Evolutionary conservation across 306 rosid species (phyloP).

Genomic region (Cucumis sativus): Cucumber_9930_V3 NC_026661.2:18808501-18809000

Average conservation of each 20-base stretch:
- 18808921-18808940: too few species aligned
- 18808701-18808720: conserved; percentile 21
- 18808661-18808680: conserved; percentile 14
- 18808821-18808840: not conserved
- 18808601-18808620: not conserved
- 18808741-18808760: not conserved
- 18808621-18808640: not conserved
- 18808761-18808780: not conserved
- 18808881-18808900: not conserved
- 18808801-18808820: not conserved
- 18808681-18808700: conserved; percentile 16
- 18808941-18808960: too few species aligned
- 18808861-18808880: not conserved
- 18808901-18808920: not conserved
- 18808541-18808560: conserved; percentile 2
- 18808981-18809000: too few species aligned
- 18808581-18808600: conserved; percentile 18
- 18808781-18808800: not conserved
- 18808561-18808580: conserved; percentile 19
- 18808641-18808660: not conserved
- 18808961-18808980: too few species aligned
- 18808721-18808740: not conserved
- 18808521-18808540: not conserved
- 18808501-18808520: conserved; percentile 20
- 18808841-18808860: not conserved